phyloP scores from a whole-genome alignment of 768 basidiomycete genomes.

The Suillus decipiens region DNA sequence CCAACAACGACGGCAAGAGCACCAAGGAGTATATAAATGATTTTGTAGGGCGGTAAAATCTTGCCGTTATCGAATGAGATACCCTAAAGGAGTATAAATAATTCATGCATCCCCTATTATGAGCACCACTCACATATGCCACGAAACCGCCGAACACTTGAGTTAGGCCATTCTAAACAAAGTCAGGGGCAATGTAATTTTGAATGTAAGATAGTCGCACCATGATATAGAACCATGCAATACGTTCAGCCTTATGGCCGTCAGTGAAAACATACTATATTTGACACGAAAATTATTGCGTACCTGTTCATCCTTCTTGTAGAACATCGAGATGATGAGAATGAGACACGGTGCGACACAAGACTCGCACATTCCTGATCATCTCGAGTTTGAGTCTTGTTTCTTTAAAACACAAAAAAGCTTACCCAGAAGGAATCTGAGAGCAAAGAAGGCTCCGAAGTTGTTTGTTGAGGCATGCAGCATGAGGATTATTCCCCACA shows the following conservation, averaged over 20 bases:
- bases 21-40: conserved; percentile 61
- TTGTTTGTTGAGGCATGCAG: conserved; percentile 56
- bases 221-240: conserved; percentile 71
- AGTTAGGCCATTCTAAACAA: conserved; percentile 55
- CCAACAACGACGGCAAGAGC: conserved; percentile 62
- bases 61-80: conserved; percentile 55
- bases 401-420: neutral
- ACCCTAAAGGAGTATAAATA: conserved; percentile 38
- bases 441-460: conserved; percentile 62
- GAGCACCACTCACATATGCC: conserved; percentile 48
- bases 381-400: neutral
- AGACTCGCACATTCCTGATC: conserved; percentile 63
- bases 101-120: neutral
- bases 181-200: neutral
- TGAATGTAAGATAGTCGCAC: conserved; percentile 30
- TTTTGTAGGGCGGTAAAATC: conserved; percentile 56
- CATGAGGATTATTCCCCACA: conserved; percentile 64
- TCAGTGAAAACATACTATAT: conserved; percentile 12
- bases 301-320: conserved; percentile 67
- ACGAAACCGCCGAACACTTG: conserved; percentile 64
- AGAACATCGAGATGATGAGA: conserved; percentile 66
- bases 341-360: conserved; percentile 66
- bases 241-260: conserved; percentile 46
- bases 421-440: conserved; percentile 60
- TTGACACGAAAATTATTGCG: neutral